Percentiles rank a stretch among this genome's conserved stretches.
Conservation (phyloP, 2,329 filamentous ascomycete species). For the Venturia asperata region DNA sequence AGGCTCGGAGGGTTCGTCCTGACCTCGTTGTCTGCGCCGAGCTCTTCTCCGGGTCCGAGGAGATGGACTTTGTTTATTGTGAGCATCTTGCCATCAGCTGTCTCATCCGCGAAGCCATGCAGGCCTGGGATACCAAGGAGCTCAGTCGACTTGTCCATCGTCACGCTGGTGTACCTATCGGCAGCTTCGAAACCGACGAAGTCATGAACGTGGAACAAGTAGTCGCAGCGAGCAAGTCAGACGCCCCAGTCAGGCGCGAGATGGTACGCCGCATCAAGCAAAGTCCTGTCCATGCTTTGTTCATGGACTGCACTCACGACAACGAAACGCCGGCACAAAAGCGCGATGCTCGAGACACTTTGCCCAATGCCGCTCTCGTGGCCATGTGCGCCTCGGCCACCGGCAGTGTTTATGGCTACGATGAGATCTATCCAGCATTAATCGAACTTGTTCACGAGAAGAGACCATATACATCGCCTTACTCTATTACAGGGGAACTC, state of each 20-base stretch:
- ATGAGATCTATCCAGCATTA: conserved; percentile 88
- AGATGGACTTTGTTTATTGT: conserved; percentile 93
- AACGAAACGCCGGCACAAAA: conserved; percentile 96
- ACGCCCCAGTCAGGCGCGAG: conserved; percentile 43
- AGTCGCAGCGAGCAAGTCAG: conserved; percentile 27
- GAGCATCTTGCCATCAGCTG: conserved; percentile 86
- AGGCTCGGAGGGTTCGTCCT: conserved; percentile 80
- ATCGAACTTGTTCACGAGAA: conserved; percentile 92
- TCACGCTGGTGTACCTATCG: conserved; percentile 88
- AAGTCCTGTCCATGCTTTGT: conserved; percentile 84
- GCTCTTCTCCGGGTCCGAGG: conserved; percentile 89
- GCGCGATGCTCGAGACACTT: conserved; percentile 83
- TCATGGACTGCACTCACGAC: conserved; percentile 99
- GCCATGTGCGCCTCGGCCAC: conserved; percentile 93
- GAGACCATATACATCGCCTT: conserved; percentile 71
- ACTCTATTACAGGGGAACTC: conserved; percentile 53
- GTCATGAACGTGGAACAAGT: conserved; percentile 55
- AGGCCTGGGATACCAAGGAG: conserved; percentile 92
- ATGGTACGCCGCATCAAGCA: conserved; percentile 74
- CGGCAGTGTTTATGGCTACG: conserved; percentile 96
- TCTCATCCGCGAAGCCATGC: conserved; percentile 95
- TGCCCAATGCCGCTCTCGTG: conserved; percentile 89
- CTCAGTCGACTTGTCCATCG: conserved; percentile 87
- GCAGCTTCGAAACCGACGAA: conserved; percentile 93
- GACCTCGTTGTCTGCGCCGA: conserved; percentile 91